These are phyloP conservation scores for Gossypium raimondii DNA, from an alignment of 345 rosid genomes.

Conservation along the genomic window DNA sequence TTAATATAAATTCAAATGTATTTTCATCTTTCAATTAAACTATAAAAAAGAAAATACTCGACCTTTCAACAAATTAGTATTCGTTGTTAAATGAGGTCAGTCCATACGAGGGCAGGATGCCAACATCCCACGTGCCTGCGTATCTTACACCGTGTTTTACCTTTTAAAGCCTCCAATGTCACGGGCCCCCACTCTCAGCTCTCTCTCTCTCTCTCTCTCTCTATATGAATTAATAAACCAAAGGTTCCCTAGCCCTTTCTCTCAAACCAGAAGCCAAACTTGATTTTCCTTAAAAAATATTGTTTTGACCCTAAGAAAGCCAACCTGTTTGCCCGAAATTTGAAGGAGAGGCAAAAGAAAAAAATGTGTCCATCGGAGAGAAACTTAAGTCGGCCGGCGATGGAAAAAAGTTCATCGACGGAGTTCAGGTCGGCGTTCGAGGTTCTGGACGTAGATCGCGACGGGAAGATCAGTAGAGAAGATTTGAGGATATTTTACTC, in stretches of 20 bases:
- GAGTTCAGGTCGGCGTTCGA: constrained; percentile 67
- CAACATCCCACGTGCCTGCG: neutral
- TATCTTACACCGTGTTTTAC: neutral
- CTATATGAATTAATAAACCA: neutral
- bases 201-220: neutral
- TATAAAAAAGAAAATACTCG: no score
- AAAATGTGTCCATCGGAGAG: constrained; percentile 53
- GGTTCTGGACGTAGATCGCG: constrained; percentile 76
- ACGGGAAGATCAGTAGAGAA: constrained; percentile 81
- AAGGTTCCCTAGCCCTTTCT: neutral
- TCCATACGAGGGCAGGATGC: constrained; percentile 12
- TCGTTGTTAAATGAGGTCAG: constrained; percentile 11
- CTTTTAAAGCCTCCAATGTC: neutral
- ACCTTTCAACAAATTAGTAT: no score
- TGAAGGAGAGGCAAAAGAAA: neutral
- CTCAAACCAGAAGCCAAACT: neutral
- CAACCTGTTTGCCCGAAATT: neutral
- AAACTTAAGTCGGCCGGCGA: constrained; percentile 9
- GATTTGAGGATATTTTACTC: constrained; percentile 62
- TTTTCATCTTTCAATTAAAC: no score
- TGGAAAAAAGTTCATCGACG: constrained; percentile 13
- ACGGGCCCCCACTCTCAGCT: neutral
- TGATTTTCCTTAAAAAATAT: neutral
- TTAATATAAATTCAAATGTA: no score
- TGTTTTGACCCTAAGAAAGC: neutral